Base-by-base conservation (phyloP, 192 early-diverging fungal genomes). In the Chytriomyces hyalinus region DNA sequence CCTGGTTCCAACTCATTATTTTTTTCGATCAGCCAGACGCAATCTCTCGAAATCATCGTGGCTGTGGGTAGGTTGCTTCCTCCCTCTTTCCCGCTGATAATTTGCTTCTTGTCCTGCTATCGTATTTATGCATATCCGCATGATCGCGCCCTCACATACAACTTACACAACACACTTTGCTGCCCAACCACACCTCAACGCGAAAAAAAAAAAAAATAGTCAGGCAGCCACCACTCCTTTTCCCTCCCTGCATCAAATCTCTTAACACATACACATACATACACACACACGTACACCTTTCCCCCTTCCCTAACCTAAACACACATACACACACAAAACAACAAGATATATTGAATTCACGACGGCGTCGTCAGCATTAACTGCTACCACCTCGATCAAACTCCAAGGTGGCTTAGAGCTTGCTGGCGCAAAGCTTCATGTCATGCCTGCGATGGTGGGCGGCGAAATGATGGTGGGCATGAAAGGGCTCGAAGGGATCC, bases 261-360 rank as follows among this genome's bases (percentile, higher is more conserved):
- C 66, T n/a, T 15, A 49, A 47, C 44, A 36, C 46, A 67, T 36
- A 47, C 66, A 67, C 66, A 36, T 44, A 51, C 71, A 45, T 44
- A 43, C 59, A 60, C 24, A 61, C 36, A 36, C 36, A 36, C 36
- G 65, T 36, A 64, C 62, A 15, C 20, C 22, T 28, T 26, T 22
- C 36, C 22, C 66, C 22, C 66, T 13, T 67, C 66, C 26, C 66
- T 46, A 13, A 47, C 66, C 11, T 46, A 36, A 13, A 67, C 66
- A 47, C 66, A 67, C 66, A 36, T 44, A 51, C 71, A 45, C 61
- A 43, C 71, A 60, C 24, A 61, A 47, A 81, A 26, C 15, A 46
- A 80, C 53, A 83, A 92, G 91, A 17, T 96, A 91, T 69, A 90
- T 96, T 62, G 91, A 95, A 84, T 96, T 93, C 85, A 89, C 85